Base-by-base conservation (phyloP, 106 monocot genomes). In the Dendrobium huoshanense region DNA sequence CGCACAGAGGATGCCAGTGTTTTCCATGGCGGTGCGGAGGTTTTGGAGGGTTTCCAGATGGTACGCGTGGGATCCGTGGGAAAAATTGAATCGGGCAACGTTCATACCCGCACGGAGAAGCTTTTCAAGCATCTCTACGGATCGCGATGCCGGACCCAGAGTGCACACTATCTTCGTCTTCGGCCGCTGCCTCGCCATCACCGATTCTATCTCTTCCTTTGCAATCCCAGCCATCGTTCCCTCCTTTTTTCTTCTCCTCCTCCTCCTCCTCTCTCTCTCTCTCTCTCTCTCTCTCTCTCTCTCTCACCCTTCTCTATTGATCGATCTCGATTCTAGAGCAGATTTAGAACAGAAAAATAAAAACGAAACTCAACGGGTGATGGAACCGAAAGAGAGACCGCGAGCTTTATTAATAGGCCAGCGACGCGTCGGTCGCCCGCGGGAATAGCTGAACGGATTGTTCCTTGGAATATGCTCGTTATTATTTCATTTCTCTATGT, bases 161-260 rank as follows among this genome's bases (percentile, higher is more conserved):
- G 88, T 88, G 84, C 88, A 88, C 44, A 91, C 90, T 58, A 91
- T 91, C 88, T 91, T 91, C 55, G 91, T 91, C 84, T 88, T 84
- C 64, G 84, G 85, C 83, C 75, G 29, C 17, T 9, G 72, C 17
- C 37, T 17, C 37, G 33, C 40, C 33, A 40, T 72, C 40, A 37
- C 72, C 72, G 72, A 33, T 72, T 27, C 40, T 40, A 72, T 33
- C 72, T 11, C 16, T 37, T 2, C 9, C 33, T 27, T 51, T 16
- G 51, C 16, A 37, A 72, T 10, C 40, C 16, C 29, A 40, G 72
- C 40, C 72, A 72, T 72, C 16, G 27, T 16, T 72, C 5, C 37
- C 40, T 40, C 29, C 72, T 40, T 4, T 33, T 4, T 29, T 48
- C 48, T 48, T 11, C 48, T 48, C 10, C 48, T 10, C 0, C 51